Evolutionary conservation across 2,329 filamentous ascomycete species (phyloP).

Genomic region (Aspergillus fumigatus): DNA sequence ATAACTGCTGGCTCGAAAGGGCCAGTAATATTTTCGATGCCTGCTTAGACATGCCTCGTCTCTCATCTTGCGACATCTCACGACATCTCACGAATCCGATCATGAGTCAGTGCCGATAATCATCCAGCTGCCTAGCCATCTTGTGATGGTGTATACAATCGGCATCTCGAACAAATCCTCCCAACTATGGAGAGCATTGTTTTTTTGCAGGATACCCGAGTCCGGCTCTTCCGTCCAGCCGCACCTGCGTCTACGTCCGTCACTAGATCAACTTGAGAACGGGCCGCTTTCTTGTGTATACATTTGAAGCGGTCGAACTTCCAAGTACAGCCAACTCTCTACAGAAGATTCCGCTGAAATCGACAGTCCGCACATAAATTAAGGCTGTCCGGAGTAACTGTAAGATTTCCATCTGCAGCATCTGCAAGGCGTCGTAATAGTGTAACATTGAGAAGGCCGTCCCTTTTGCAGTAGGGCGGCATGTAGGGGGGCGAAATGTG

Average conservation of each 20-base stretch:
- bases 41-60: not conserved
- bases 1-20: not conserved
- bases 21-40: not conserved
- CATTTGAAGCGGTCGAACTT: no score
- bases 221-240: not conserved
- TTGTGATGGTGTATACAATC: not conserved
- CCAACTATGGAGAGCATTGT: not conserved
- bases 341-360: not conserved
- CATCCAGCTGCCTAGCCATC: not conserved
- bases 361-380: not conserved
- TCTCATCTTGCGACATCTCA: not conserved
- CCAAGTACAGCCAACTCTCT: not conserved
- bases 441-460: constrained; percentile 8
- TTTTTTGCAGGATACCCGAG: not conserved
- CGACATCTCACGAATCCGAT: not conserved
- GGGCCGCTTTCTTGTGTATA: not conserved
- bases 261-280: constrained; percentile 2
- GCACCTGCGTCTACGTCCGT: not conserved
- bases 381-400: not conserved
- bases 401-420: not conserved
- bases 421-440: constrained; percentile 25
- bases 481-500: constrained; percentile 20
- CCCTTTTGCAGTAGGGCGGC: constrained; percentile 5
- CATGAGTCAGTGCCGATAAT: not conserved
- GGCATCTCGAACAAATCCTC: not conserved